Evolutionary conservation across 257 asterid species (phyloP).

Genomic region (Salvia miltiorrhiza): DNA sequence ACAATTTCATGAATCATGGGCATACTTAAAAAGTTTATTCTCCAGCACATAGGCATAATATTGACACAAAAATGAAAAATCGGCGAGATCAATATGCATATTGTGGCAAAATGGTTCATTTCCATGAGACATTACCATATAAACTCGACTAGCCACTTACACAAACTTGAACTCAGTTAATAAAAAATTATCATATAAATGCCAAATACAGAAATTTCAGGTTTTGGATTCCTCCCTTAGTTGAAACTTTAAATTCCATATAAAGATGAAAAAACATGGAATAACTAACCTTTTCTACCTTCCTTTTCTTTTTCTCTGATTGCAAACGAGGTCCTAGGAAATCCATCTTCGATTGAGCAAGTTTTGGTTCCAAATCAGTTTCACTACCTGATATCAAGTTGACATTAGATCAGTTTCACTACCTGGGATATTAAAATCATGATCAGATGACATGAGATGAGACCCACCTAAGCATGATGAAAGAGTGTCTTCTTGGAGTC

Average conservation of each 20-base stretch:
- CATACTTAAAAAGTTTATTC: not conserved
- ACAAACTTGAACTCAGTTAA: not conserved
- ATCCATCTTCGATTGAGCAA: conserved; percentile 36
- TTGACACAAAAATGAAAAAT: not conserved
- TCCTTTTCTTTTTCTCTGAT: conserved; percentile 51
- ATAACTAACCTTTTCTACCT: conserved; percentile 54
- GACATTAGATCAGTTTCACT: conserved; percentile 13
- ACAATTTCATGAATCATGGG: conserved; percentile 10
- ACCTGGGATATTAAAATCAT: conserved; percentile 10
- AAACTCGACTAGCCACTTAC: not conserved
- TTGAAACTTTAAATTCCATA: not conserved
- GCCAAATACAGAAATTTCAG: conserved; percentile 1
- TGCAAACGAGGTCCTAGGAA: conserved; percentile 29
- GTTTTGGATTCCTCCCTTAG: not conserved
- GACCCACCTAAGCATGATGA: conserved; percentile 42
- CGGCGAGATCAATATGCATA: conserved; percentile 1
- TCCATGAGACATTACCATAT: not conserved
- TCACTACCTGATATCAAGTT: conserved; percentile 42
- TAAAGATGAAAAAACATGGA: not conserved
- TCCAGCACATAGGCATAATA: not conserved
- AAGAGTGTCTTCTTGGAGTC: conserved; percentile 27
- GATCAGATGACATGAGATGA: conserved; percentile 17
- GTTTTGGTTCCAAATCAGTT: conserved; percentile 33
- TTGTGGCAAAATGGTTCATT: not conserved
- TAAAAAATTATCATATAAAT: not conserved